A percentile compares a stretch with the other conserved stretches of the same genome.
Conservation (phyloP, 2,329 filamentous ascomycete species). For the Paecilomyces sp. region DNA sequence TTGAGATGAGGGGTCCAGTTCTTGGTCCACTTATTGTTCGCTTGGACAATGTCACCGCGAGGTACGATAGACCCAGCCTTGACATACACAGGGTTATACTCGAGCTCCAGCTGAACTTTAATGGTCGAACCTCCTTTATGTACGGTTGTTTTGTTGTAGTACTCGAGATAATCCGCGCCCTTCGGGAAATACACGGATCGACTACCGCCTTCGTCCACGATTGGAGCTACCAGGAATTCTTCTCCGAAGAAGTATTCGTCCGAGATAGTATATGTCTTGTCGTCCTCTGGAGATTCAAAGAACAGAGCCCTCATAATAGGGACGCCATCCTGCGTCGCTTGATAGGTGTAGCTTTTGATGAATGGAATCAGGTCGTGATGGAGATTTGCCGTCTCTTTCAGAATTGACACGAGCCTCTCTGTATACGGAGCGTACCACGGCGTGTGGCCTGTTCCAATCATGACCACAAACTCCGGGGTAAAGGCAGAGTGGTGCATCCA, state of each 20-base stretch:
- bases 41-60: conserved; percentile 24
- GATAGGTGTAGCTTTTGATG: neutral
- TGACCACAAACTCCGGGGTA: neutral
- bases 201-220: conserved; percentile 18
- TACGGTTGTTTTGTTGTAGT: conserved; percentile 21
- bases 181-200: conserved; percentile 25
- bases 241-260: conserved; percentile 1
- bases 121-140: conserved; percentile 10
- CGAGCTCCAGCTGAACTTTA: conserved; percentile 14
- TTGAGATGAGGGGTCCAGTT: conserved; percentile 20
- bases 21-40: conserved; percentile 26
- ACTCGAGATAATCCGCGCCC: conserved; percentile 22
- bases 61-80: conserved; percentile 25
- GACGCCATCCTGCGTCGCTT: neutral
- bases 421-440: neutral
- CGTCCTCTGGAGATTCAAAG: neutral
- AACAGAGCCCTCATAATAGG: neutral
- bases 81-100: conserved; percentile 24
- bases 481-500: conserved; percentile 1
- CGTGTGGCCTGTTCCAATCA: neutral
- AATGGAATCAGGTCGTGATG: neutral
- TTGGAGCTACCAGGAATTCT: conserved; percentile 25
- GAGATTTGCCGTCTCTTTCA: neutral
- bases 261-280: neutral
- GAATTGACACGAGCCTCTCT: neutral